Evolutionary conservation across 2,329 filamentous ascomycete species (phyloP), one percentile per base, ranked within the genome.

Genomic region (Boeremia lycopersici): DNA sequence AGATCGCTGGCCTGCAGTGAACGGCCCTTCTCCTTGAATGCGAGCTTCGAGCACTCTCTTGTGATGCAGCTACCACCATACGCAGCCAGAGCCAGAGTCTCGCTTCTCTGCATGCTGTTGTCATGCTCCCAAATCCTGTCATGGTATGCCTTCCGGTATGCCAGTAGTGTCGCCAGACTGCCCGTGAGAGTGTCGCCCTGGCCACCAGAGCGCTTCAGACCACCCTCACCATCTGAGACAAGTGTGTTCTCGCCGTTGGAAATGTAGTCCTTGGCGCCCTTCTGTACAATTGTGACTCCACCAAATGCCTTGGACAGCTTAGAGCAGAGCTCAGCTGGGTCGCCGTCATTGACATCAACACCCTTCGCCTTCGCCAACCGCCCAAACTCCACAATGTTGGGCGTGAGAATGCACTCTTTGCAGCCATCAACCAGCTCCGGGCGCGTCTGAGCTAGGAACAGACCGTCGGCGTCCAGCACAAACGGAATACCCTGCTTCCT

Each of bases 131-230:
- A 98, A 4, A 97, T 75, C 26, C 82, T 82, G 53, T 96, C 90
- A 48, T 91, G 80, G 74, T 99, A 99, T 19, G 91, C 91, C 72
- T 87, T 88, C 57, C 93, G 83, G 87, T 93, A 99, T 1, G 86
- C 93, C 60, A 98, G 76, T 63, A 99, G 86, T 3, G 95, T 98
- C 1, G 90, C 95, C 61, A 99, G 79, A 30, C 87, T 87, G 1
- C 95, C 95, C 0, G 95, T 98, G 62, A 99, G 79, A 4, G 95
- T 98, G 77, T 99, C 95, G 1, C 95, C 95, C 77, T 99, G 95
- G 0, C 95, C 95, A 42, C 93, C 95, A 53, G 90, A 93, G 61
- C 95, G 83, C 84, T 99, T 99, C 74, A 86, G 77, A 1, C 93
- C 93, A 8, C 95, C 95, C 68, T 86, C 78, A 2, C 93, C 77